These are phyloP conservation scores for Allium sativum DNA, from an alignment of 106 monocot species.

Conservation along the genomic window DNA sequence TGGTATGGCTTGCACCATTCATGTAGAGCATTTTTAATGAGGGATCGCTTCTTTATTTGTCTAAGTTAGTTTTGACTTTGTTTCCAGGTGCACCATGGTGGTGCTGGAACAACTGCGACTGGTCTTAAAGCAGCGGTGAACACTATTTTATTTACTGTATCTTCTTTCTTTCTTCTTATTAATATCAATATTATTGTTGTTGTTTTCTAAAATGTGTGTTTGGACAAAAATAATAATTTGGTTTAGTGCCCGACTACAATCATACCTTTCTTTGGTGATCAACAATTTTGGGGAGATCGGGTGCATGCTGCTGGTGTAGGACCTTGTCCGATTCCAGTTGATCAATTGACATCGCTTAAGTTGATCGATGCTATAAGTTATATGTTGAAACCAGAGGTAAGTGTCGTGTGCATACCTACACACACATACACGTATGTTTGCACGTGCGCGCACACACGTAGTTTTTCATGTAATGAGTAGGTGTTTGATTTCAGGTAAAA, in stretches of 20 bases:
- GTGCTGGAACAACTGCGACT: constrained; percentile 96
- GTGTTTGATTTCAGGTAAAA: constrained; percentile 31
- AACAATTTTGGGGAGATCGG: constrained; percentile 87
- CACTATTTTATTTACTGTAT: no score
- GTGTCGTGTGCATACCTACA: no score
- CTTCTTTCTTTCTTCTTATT: constrained; percentile 4
- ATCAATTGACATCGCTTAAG: constrained; percentile 52
- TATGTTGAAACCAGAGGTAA: constrained; percentile 41
- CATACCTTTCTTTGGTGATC: constrained; percentile 96
- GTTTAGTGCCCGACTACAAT: constrained; percentile 83
- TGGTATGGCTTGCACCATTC: constrained; percentile 39
- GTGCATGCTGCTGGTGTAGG: constrained; percentile 82
- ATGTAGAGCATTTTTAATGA: no score
- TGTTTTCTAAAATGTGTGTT: background rate
- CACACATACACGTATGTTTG: no score
- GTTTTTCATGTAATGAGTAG: no score
- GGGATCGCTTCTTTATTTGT: background rate
- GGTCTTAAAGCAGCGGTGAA: constrained; percentile 83
- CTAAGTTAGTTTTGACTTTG: background rate
- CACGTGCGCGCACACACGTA: no score
- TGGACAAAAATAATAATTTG: background rate
- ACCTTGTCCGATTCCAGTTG: constrained; percentile 77
- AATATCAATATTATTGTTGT: background rate
- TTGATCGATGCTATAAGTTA: constrained; percentile 61
- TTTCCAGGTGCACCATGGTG: constrained; percentile 91